Evolutionary conservation across 2,329 filamentous ascomycete genomes (phyloP).

Genomic region (Cyanodermella asteris): DNA sequence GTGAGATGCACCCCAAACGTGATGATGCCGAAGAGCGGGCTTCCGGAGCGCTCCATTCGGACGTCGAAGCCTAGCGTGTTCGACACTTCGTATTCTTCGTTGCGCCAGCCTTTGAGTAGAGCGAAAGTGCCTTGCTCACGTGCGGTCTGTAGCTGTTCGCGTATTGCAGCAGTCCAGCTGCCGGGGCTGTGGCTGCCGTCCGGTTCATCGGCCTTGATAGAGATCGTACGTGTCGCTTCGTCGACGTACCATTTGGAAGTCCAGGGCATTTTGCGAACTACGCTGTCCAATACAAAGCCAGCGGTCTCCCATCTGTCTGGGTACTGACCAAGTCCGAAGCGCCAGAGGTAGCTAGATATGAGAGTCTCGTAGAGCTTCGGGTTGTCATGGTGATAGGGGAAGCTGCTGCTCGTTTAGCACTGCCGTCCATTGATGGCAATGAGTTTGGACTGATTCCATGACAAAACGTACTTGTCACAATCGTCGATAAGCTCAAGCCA

Average conservation of each 20-base stretch:
- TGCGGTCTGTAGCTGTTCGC: constrained; percentile 41
- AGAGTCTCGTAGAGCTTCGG: constrained; percentile 32
- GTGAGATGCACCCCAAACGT: constrained; percentile 69
- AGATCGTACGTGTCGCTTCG: constrained; percentile 1
- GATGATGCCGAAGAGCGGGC: constrained; percentile 51
- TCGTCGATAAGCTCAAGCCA: constrained; percentile 32
- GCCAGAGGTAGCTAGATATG: constrained; percentile 33
- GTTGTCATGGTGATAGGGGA: constrained; percentile 49
- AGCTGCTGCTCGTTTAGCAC: constrained; percentile 27
- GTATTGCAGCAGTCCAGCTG: constrained; percentile 3
- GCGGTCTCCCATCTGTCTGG: no score
- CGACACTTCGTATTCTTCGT: constrained; percentile 65
- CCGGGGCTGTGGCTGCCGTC: not conserved
- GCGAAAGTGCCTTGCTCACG: constrained; percentile 49
- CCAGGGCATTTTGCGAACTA: constrained; percentile 18
- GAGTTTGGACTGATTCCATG: not conserved
- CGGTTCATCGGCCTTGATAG: constrained; percentile 4
- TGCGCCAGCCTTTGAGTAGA: constrained; percentile 55
- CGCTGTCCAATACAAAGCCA: constrained; percentile 29
- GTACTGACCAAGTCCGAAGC: constrained; percentile 46
- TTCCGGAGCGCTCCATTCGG: constrained; percentile 55
- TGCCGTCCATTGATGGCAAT: not conserved
- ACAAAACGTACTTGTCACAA: constrained; percentile 29
- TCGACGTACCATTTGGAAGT: constrained; percentile 41
- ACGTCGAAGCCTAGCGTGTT: constrained; percentile 40